Evolutionary conservation across 148 eudicot genomes (phyloP).

Genomic region (Persicaria tinctoria): DNA sequence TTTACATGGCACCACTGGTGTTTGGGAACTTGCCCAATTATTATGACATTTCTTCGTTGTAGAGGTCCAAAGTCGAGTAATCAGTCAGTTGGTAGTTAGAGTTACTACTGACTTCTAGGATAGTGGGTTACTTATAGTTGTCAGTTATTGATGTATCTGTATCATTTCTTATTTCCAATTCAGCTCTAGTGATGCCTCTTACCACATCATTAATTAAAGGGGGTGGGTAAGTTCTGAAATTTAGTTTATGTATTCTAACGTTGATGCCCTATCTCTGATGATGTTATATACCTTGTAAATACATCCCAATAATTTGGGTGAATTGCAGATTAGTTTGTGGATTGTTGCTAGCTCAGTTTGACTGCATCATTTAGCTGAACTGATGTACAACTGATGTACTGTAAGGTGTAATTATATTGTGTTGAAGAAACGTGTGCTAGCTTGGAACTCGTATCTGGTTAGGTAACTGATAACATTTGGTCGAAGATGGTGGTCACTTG

Average conservation of each 20-base stretch:
- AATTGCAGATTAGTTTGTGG: constrained; percentile 8
- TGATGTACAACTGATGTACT: not conserved
- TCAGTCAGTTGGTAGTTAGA: constrained; percentile 4
- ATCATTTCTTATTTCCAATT: not conserved
- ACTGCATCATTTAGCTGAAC: not conserved
- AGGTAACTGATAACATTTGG: not conserved
- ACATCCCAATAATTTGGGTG: not conserved
- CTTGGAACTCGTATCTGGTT: not conserved
- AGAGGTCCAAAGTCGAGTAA: constrained; percentile 12
- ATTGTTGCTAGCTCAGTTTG: not conserved
- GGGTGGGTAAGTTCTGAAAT: not conserved
- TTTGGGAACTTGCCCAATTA: not conserved
- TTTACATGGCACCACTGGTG: not conserved
- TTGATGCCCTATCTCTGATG: not conserved
- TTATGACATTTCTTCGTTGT: constrained; percentile 7
- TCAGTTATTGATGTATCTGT: constrained; percentile 3
- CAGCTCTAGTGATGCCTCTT: constrained; percentile 9
- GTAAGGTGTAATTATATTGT: not conserved
- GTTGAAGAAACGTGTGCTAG: not conserved
- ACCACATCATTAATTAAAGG: constrained; percentile 2
- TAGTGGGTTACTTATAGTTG: constrained; percentile 10
- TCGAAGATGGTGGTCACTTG: not conserved
- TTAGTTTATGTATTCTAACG: constrained; percentile 1
- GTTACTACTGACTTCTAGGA: constrained; percentile 11
- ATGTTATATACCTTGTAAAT: constrained; percentile 8